Conservation (phyloP, 306 rosid genomes). For the Calophaca sinica region DNA sequence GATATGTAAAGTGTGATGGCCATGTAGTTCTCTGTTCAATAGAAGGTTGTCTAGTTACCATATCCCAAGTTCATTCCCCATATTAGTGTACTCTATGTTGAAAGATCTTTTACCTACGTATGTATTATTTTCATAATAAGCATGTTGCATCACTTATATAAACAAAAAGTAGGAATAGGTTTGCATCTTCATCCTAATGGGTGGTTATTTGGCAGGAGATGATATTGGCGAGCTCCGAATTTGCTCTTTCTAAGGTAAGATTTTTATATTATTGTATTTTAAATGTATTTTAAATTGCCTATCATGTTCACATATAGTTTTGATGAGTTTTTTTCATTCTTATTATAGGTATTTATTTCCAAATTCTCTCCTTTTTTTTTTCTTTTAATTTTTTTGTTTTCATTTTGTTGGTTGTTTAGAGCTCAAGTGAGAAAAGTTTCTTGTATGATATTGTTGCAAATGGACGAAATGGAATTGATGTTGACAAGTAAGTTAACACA, state of each 20-base stretch:
- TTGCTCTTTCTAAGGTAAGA: slow-evolving; percentile 65
- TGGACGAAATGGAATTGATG: slow-evolving; percentile 98
- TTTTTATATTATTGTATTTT: slow-evolving; percentile 7
- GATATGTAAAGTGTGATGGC: not conserved
- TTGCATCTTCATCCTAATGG: slow-evolving; percentile 40
- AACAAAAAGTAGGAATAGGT: slow-evolving; percentile 21
- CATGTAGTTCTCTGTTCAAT: slow-evolving; percentile 20
- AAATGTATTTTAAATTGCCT: not conserved
- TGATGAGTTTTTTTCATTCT: slow-evolving; percentile 38
- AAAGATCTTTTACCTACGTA: not conserved
- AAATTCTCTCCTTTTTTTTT: not conserved
- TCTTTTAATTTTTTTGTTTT: not conserved
- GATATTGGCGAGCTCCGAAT: slow-evolving; percentile 87
- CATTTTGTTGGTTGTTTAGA: slow-evolving; percentile 52
- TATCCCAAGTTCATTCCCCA: not conserved
- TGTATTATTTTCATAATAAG: slow-evolving; percentile 24
- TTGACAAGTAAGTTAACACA: slow-evolving; percentile 77
- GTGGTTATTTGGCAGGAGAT: slow-evolving; percentile 72
- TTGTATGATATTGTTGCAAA: slow-evolving; percentile 97
- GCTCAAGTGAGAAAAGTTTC: slow-evolving; percentile 78
- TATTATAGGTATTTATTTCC: slow-evolving; percentile 11
- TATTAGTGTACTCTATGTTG: slow-evolving; percentile 20
- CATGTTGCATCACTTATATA: slow-evolving; percentile 25
- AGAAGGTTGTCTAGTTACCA: slow-evolving; percentile 34
- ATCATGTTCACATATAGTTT: slow-evolving; percentile 17